phyloP scores from a whole-genome alignment of 2,329 filamentous ascomycete species.

The Aspergillus terreus region DNA sequence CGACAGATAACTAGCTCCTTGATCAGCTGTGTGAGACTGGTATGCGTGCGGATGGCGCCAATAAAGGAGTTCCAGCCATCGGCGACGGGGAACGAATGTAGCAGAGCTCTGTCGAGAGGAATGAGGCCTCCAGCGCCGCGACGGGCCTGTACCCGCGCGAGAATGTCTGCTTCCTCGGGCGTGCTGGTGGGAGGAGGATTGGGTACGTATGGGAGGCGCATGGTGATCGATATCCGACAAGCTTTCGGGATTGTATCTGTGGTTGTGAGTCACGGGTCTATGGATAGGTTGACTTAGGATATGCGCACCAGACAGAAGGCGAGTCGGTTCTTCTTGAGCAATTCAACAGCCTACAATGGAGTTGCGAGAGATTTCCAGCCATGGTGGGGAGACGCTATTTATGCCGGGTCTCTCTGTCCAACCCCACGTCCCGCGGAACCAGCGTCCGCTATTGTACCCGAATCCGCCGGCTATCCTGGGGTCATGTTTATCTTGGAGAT shows the following conservation, averaged over 20 bases:
- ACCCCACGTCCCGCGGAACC: conserved; percentile 18
- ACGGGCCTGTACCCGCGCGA: conserved; percentile 49
- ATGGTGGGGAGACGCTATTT: conserved; percentile 12
- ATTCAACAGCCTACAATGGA: background rate
- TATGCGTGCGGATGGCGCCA: conserved; percentile 53
- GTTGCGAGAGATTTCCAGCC: background rate
- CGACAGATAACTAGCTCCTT: conserved; percentile 78
- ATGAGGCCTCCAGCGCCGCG: conserved; percentile 49
- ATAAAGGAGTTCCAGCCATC: conserved; percentile 59
- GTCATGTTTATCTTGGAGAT: background rate
- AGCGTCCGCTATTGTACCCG: conserved; percentile 9
- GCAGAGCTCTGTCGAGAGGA: conserved; percentile 51
- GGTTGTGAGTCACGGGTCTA: no score
- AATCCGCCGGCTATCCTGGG: background rate
- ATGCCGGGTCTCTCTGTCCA: conserved; percentile 9
- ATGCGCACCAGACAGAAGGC: background rate
- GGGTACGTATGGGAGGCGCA: conserved; percentile 54
- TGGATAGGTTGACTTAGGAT: background rate
- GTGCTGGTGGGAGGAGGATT: conserved; percentile 48
- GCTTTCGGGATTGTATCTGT: background rate
- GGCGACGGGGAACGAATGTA: conserved; percentile 54
- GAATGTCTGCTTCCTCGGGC: conserved; percentile 48
- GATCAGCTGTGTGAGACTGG: conserved; percentile 48
- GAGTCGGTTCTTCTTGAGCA: background rate
- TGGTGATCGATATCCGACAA: conserved; percentile 24